Evolutionary conservation across 164 flowering plant species (phyloP), one percentile per base, ranked within the genome.

Genomic region (Warburgia ugandensis): DNA sequence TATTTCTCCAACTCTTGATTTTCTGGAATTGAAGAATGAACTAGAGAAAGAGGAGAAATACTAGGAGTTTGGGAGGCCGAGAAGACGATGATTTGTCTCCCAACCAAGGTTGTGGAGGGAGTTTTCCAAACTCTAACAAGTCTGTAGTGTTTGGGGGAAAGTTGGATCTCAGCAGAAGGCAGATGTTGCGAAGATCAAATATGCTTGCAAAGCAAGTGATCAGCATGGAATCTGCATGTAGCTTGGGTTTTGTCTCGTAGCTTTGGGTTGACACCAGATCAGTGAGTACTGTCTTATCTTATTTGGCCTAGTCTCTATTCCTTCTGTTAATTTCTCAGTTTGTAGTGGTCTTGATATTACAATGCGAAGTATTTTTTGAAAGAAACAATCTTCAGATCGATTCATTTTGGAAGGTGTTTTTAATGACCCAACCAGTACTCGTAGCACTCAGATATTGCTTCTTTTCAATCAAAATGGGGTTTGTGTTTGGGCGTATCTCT

Each of bases 191-290:
- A 69, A 79, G 97, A 56, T 77, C 86, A 9, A 79, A 46, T 39
- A 30, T 88, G 52, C 52, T 88, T 23, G 97, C 97, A 5, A 85
- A 88, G 76, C 97, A 81, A 76, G 94, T 85, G 13, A 79, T 88
- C 45, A 78, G 89, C 62, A 59, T 81, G 40, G 71, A 69, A 19
- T 77, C 86, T 58, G 97, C 92, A 52, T 67, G 67, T 19, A 69
- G 74, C 63, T 61, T 85, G 67, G 94, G 94, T 11, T 88, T 84
- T 52, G 78, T 88, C 14, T 76, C 92, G 0, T 82, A 88, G 56
- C 81, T 88, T 56, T 88, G 94, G 94, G 87, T 88, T 29, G 82
- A 88, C 58, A 73, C 83, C 11, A 37, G 29, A 54, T 71, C 85
- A 30, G 94, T 88, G 59, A 78, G 94, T 62, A 13, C 16, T 38